These are phyloP conservation scores for Backusella parvicylindrica DNA, from an alignment of 192 early-diverging fungal species.

Conservation along the genomic window DNA sequence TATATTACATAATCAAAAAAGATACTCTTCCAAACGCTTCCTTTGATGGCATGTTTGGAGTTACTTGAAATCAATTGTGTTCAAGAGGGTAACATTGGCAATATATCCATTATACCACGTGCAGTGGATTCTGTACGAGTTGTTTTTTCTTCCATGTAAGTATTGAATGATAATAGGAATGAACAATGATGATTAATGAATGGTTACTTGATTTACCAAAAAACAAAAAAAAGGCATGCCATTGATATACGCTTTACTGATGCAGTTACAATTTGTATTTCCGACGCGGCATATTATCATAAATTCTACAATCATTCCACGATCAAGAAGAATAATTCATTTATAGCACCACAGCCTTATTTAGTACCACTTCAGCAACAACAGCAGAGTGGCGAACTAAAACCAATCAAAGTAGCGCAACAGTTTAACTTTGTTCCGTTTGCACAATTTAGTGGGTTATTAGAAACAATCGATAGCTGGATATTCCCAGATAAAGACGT, in stretches of 20 bases:
- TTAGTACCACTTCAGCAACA: neutral
- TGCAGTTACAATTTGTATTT: constrained; percentile 23
- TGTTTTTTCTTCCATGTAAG: constrained; percentile 34
- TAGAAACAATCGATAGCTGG: constrained; percentile 22
- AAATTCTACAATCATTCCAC: constrained; percentile 3
- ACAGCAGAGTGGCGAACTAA: neutral
- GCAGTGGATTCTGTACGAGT: constrained; percentile 28
- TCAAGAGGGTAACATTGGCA: constrained; percentile 17
- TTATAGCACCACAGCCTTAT: constrained; percentile 11
- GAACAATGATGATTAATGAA: neutral
- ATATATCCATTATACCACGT: constrained; percentile 34
- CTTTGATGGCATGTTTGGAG: constrained; percentile 33
- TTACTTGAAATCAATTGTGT: constrained; percentile 19
- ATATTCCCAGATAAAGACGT: constrained; percentile 5
- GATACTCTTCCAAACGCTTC: constrained; percentile 35
- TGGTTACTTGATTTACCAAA: neutral
- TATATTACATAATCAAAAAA: neutral
- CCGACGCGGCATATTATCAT: constrained; percentile 27
- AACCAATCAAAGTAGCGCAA: constrained; percentile 22
- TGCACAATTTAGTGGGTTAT: constrained; percentile 17
- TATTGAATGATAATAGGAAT: neutral
- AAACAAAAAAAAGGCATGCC: constrained; percentile 23
- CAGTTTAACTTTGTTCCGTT: constrained; percentile 23
- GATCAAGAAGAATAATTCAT: neutral
- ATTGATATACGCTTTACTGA: constrained; percentile 30